Evolutionary conservation across 495 filamentous ascomycete species (phyloP).

Genomic region (Aspergillus ellipticus): DNA sequence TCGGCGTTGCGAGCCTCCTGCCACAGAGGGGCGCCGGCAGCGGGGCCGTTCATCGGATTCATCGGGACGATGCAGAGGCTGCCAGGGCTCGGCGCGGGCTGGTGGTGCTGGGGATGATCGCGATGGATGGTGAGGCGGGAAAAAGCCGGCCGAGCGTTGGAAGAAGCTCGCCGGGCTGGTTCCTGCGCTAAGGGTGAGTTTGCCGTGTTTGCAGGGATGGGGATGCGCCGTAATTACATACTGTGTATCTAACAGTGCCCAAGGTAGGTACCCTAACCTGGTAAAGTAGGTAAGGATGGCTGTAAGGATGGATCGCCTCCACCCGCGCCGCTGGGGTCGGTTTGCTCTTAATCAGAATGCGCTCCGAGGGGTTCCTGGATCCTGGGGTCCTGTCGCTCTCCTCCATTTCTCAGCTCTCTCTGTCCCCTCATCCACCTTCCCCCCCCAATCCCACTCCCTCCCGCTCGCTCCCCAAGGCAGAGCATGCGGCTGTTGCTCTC

Average conservation of each 20-base stretch:
- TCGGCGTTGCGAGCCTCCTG: slow-evolving; percentile 79
- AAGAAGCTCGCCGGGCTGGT: slow-evolving; percentile 17
- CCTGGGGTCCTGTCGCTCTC: background rate
- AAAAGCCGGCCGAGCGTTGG: slow-evolving; percentile 21
- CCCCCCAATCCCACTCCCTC: too few species aligned
- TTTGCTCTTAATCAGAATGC: background rate
- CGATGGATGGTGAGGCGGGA: slow-evolving; percentile 14
- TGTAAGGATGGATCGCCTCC: slow-evolving; percentile 1
- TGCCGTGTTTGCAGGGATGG: slow-evolving; percentile 30
- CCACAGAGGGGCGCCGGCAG: slow-evolving; percentile 61
- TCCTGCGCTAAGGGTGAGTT: slow-evolving; percentile 21
- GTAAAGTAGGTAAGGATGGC: too few species aligned
- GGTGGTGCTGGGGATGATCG: slow-evolving; percentile 1
- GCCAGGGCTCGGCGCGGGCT: background rate
- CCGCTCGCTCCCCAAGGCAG: background rate
- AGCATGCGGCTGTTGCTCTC: slow-evolving; percentile 26
- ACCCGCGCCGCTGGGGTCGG: background rate
- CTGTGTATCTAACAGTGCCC: too few species aligned
- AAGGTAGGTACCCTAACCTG: too few species aligned
- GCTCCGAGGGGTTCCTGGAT: background rate
- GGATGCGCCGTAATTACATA: background rate
- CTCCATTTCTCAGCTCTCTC: background rate
- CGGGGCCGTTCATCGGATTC: slow-evolving; percentile 59
- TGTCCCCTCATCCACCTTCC: too few species aligned
- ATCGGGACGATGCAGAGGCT: slow-evolving; percentile 36